phyloP scores from a whole-genome alignment of 2,329 filamentous ascomycete genomes.

The Penicillium sp. region DNA sequence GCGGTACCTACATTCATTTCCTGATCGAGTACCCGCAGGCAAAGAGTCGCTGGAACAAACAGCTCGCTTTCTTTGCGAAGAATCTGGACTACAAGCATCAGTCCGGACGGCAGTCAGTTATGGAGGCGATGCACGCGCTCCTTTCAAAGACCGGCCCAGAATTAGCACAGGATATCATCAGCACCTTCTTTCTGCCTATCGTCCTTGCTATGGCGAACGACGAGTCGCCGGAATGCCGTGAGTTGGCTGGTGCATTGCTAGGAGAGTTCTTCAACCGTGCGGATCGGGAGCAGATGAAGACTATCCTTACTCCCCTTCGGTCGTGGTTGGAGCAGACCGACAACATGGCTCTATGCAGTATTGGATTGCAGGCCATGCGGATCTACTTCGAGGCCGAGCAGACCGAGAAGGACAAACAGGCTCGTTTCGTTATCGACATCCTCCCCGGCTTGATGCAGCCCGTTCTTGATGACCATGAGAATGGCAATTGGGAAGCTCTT shows the following conservation, averaged over 20 bases:
- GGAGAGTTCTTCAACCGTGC: constrained; percentile 72
- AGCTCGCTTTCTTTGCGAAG: constrained; percentile 76
- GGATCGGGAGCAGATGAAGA: constrained; percentile 61
- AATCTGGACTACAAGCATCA: constrained; percentile 86
- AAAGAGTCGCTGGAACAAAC: constrained; percentile 78
- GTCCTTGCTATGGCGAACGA: constrained; percentile 83
- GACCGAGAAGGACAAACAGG: constrained; percentile 58
- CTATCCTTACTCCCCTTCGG: constrained; percentile 62
- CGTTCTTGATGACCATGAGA: constrained; percentile 43
- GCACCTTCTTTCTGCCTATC: constrained; percentile 74
- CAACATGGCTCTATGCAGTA: constrained; percentile 60
- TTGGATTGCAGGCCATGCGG: constrained; percentile 71
- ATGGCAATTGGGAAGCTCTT: constrained; percentile 59
- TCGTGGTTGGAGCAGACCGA: constrained; percentile 68
- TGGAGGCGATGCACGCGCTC: constrained; percentile 83
- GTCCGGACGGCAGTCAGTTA: constrained; percentile 79
- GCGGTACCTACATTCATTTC: constrained; percentile 88
- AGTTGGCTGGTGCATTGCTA: constrained; percentile 69
- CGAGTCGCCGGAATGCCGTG: constrained; percentile 72
- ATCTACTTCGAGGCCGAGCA: constrained; percentile 69
- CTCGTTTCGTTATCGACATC: constrained; percentile 51
- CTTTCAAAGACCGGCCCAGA: constrained; percentile 75
- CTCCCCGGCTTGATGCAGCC: constrained; percentile 47
- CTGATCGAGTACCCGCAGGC: constrained; percentile 88
- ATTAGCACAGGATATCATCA: constrained; percentile 70